phyloP scores from a whole-genome alignment of 2,329 filamentous ascomycete genomes.

The Aureobasidium sp. region DNA sequence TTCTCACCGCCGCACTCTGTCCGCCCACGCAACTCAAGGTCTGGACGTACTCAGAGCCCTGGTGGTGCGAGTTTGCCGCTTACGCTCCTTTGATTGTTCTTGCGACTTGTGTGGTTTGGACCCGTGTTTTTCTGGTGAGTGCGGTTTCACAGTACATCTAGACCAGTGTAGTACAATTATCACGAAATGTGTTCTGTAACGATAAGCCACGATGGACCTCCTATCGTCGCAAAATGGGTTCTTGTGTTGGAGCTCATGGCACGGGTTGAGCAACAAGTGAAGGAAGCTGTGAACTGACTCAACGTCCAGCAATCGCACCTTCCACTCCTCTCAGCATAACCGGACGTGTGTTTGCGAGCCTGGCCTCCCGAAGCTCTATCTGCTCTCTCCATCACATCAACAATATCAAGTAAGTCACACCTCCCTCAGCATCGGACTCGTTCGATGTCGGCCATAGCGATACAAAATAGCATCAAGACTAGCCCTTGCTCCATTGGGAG shows the following conservation, averaged over 20 bases:
- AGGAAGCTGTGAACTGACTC: neutral
- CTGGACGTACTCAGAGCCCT: neutral
- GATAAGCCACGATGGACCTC: neutral
- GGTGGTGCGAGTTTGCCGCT: neutral
- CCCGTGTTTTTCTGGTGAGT: neutral
- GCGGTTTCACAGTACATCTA: neutral
- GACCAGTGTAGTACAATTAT: neutral
- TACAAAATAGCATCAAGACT: neutral
- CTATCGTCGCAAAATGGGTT: neutral
- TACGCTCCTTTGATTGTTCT: neutral
- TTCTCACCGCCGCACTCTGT: neutral
- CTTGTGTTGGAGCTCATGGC: neutral
- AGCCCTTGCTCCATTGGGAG: neutral
- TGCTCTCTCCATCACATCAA: neutral
- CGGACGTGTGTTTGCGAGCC: neutral
- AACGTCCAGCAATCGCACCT: neutral
- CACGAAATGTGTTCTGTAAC: neutral
- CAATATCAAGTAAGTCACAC: neutral
- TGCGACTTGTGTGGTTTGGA: neutral
- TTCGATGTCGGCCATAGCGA: neutral
- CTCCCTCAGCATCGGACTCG: neutral
- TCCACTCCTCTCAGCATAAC: neutral
- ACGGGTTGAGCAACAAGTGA: neutral
- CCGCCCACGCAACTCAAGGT: neutral
- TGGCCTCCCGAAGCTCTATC: neutral